Evolutionary conservation across 257 asterid species (phyloP), one percentile per base, ranked within the genome.

Genomic region (Petunia secreta): DNA sequence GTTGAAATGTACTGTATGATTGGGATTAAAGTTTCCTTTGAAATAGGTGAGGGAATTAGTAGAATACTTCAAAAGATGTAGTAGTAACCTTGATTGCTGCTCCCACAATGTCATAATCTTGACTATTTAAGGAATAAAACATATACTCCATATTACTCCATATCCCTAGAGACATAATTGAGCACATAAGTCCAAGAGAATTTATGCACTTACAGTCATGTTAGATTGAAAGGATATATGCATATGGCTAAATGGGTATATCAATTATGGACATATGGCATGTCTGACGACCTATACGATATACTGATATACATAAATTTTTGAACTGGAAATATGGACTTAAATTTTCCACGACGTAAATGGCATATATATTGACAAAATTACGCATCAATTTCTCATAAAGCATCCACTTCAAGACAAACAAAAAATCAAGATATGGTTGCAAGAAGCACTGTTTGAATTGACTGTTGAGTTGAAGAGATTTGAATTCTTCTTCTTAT

Each of bases 391-490:
- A 69, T 9, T 46, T 69, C 10, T 69, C 59, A 46, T 71, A 25
- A 25, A 25, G 25, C 25, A 25, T 25, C 25, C 60, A 71, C 59
- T 11, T 71, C 11, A 48, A 71, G 77, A 48, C 77, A 48, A 34
- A 34, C 41, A 10, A 1, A 71, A 71, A 71, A 71, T 48, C 44
- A 71, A 71, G 16, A 69, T 16, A 69, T 69, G 3, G 41, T 25
- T 8, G 40, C 76, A 69, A 25, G 77, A 48, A 14, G 5, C 34
- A 71, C 44, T 71, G 44, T 71, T 48, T 48, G 43, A 71, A 71
- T 71, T 48, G 77, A 71, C 77, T 71, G 6, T 71, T 15, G 13
- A 46, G 59, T 34, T 71, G 77, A 48, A 71, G 25, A 71, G 60
- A 71, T 46, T 25, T 48, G 77, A 44, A 25, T 41, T 69, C 59